Evolutionary conservation across 1,139 yeast species (phyloP).

Genomic region (Eremothecium cymbalariae): DNA sequence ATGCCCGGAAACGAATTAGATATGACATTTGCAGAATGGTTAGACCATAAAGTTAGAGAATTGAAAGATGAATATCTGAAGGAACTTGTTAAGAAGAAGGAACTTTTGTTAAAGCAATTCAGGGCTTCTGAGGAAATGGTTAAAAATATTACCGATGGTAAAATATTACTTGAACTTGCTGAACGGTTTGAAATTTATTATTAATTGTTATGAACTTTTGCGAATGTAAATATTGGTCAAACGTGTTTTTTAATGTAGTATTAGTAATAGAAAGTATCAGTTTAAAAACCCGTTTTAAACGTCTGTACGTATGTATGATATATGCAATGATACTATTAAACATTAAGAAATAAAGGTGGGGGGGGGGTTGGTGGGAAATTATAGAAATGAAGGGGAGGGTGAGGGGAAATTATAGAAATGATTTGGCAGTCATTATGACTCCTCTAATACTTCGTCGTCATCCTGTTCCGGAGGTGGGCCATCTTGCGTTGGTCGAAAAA

Average conservation of each 20-base stretch:
- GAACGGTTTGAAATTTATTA: constrained; percentile 10
- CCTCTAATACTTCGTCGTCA: constrained; percentile 21
- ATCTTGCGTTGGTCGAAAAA: constrained; percentile 5
- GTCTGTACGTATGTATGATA: constrained; percentile 6
- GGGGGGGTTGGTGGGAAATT: no score
- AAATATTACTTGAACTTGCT: constrained; percentile 16
- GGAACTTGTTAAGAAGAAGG: constrained; percentile 40
- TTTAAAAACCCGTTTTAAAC: constrained; percentile 9
- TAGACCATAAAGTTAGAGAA: constrained; percentile 36
- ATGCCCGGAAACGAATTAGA: constrained; percentile 64
- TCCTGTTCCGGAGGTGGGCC: constrained; percentile 15
- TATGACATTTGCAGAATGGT: constrained; percentile 68
- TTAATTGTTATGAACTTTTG: constrained; percentile 2
- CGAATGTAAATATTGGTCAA: background rate
- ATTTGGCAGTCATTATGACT: constrained; percentile 6
- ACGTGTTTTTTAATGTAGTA: background rate
- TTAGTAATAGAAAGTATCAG: background rate
- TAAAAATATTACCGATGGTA: constrained; percentile 15
- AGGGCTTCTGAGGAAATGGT: constrained; percentile 11
- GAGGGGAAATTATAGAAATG: constrained; percentile 1
- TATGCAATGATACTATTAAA: constrained; percentile 6
- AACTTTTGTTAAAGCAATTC: constrained; percentile 24
- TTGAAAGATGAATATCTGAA: constrained; percentile 39
- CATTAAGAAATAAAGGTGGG: background rate
- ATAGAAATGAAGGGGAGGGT: background rate